Evolutionary conservation across 192 early-diverging fungal species (phyloP), one percentile per base, ranked within the genome.

Genomic region (Backusella westeae): DNA sequence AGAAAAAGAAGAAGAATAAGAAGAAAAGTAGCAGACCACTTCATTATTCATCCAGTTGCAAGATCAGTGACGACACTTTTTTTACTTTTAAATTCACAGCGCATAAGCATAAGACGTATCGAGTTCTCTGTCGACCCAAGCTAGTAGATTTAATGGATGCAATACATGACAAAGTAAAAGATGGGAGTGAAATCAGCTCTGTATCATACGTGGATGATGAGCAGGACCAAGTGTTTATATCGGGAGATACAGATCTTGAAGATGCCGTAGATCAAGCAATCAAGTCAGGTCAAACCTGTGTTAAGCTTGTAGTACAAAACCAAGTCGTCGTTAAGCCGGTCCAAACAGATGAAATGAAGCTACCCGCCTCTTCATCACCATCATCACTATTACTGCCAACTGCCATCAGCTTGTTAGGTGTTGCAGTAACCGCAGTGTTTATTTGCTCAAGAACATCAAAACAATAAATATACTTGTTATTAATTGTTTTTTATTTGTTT

Each of bases 241-340:
- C 56, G 26, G 56, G 10, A 14, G 56, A 63, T 12, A 63, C 21
- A 2, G 56, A 63, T 63, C 56, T 63, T 2, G 56, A 63, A 26
- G 56, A 63, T 63, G 56, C 56, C 0, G 56, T 63, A 29, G 56
- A 63, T 63, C 56, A 63, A 63, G 56, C 56, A 63, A 63, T 63
- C 56, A 63, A 63, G 26, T 29, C 56, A 12, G 56, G 56, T 26
- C 56, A 63, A 9, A 63, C 56, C 4, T 63, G 56, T 63, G 56
- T 63, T 26, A 63, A 63, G 26, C 56, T 63, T 3, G 26, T 63
- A 4, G 56, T 63, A 29, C 56, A 29, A 29, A 63, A 29, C 10
- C 23, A 63, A 10, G 6, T 23, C n/a, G 21, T 9, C 1, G 9
- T 56, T 56, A 10, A 29, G 1, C 8, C 26, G 14, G 21, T 63